These are phyloP conservation scores for Salix viminalis DNA, from an alignment of 345 rosid genomes.

Conservation along the genomic window DNA sequence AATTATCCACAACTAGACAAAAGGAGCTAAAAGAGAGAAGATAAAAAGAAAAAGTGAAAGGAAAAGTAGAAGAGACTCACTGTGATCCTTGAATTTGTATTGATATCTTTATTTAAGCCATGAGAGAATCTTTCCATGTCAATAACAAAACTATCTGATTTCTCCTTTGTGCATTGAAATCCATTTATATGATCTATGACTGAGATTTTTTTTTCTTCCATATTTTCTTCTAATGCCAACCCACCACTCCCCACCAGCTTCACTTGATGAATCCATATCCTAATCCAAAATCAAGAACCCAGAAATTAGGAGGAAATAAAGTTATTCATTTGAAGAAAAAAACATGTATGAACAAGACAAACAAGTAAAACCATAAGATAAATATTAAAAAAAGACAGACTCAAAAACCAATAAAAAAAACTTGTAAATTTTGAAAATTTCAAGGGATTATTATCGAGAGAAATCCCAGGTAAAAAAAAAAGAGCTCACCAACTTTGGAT, in stretches of 20 bases:
- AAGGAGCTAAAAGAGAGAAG: background rate
- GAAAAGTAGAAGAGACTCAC: conserved; percentile 28
- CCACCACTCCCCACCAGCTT: background rate
- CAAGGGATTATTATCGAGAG: background rate
- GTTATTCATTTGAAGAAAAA: background rate
- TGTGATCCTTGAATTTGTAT: conserved; percentile 44
- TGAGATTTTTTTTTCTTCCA: conserved; percentile 30
- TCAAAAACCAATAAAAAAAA: conserved; percentile 26
- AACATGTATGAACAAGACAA: background rate
- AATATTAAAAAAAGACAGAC: background rate
- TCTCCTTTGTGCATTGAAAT: conserved; percentile 37
- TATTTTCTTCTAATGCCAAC: conserved; percentile 14
- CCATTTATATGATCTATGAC: conserved; percentile 50
- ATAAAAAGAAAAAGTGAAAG: background rate
- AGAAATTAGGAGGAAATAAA: background rate
- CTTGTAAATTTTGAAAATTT: background rate
- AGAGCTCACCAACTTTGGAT: conserved; percentile 47
- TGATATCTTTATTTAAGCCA: conserved; percentile 37
- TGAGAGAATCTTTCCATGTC: conserved; percentile 59
- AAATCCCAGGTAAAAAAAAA: conserved; percentile 3
- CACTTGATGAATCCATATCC: background rate
- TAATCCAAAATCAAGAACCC: conserved; percentile 7
- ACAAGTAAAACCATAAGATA: background rate
- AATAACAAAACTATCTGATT: conserved; percentile 61
- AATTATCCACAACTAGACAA: background rate